Base-by-base conservation (phyloP, 2,329 filamentous ascomycete species). In the Fusarium nygamai region DNA sequence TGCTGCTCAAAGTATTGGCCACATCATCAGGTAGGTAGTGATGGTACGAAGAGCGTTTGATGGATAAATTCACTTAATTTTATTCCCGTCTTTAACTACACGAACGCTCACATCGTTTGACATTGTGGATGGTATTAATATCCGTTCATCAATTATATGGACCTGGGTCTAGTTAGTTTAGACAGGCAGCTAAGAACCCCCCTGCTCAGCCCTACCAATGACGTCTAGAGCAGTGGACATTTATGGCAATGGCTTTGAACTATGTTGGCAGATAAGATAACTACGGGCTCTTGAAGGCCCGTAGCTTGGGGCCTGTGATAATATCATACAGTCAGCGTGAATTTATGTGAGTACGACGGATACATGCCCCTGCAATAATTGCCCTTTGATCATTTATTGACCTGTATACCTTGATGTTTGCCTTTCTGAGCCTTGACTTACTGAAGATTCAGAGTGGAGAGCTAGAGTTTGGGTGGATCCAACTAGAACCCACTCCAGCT, bases 131-230 rank as follows among this genome's bases (percentile, higher is more conserved):
- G 34, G 19, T 39, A 54, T 54, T 5, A 10, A 22, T 20, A 22
- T 38, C 24, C 13, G 24, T 29, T 9, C 19, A 29, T 54, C 50
- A 38, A 29, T 54, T 17, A n/a, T 27, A 58, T 50, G 24, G 41
- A 29, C 57, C 31, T 59, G 20, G 33, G 57, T 14, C 43, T 51
- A 38, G 16, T 33, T 31, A 38, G 20, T 27, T 59, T 46, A 24
- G 54, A 58, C n/a, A 31, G 47, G 29, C 22, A 27, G 19, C 41
- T 36, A 59, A 48, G 31, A 22, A 11, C 6, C n/a, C 39, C 67
- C 67, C 66, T 46, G 41, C n/a, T 65, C 69, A 72, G 69, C 69
- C 69, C 59, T 72, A 61, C 64, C 69, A 54, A 68, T 61, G 61
- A 51, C 39, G 69, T 57, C 34, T 53, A 12, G 17, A 19, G 43